Base-by-base conservation (phyloP, 768 basidiomycete species). In the Lactifluus hygrophoroides region DNA sequence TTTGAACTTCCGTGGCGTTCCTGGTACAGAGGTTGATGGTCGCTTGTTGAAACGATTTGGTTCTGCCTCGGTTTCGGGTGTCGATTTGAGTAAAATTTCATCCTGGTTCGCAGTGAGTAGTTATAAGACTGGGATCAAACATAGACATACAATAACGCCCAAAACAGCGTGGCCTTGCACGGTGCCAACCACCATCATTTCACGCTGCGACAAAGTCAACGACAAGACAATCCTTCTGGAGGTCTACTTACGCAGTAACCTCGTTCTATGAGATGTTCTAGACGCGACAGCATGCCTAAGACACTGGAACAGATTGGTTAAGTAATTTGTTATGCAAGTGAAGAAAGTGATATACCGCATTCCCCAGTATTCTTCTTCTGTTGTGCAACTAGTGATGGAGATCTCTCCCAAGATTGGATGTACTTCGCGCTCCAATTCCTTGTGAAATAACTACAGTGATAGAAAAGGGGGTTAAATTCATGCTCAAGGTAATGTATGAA, bases 361-460 rank as follows among this genome's bases (percentile, higher is more conserved):
- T 14, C 80, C 92, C 86, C 92, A 94, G 25, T 76, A 76, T 58
- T 94, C 89, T 70, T 92, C 92, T 47, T 50, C 44, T 2, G 75
- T 66, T 0, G 78, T 81, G 0, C 68, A 69, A 13, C 79, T 68
- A 1, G 71, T 69, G 2, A 94, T 81, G 17, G 70, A 21, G 28
- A 87, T 57, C 61, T 82, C 78, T 53, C 19, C n/a, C n/a, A n/a
- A n/a, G n/a, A 82, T 77, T 0, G 83, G 76, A 49, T 75, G 76
- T 16, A 93, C 72, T 69, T 93, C 87, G 17, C 78, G 76, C 68
- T 95, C 90, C 21, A 95, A 75, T 49, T 77, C 75, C 63, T 85
- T 85, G 70, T 95, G 93, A 3, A 94, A 79, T 23, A 77, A 79
- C 85, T 90, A n/a, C n/a, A n/a, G n/a, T n/a, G n/a, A n/a, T n/a